phyloP scores from a whole-genome alignment of 2,329 filamentous ascomycete genomes.

The Penicillium fuscoglaucum region DNA sequence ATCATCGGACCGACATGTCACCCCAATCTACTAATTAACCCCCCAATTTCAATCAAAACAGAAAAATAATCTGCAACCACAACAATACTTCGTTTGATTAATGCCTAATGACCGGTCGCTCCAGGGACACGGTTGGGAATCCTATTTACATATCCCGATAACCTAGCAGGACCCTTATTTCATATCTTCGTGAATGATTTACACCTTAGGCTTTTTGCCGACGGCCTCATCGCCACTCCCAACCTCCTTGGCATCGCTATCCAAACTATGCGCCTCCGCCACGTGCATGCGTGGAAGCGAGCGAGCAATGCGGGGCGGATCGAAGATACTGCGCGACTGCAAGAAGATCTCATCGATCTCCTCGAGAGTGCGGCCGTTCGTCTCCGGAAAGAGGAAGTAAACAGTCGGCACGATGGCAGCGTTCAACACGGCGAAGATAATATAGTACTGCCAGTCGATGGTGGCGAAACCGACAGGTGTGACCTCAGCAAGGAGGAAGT shows the following conservation, averaged over 20 bases:
- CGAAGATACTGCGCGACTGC: constrained; percentile 32
- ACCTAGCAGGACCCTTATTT: neutral
- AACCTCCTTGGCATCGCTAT: neutral
- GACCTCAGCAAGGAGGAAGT: constrained; percentile 21
- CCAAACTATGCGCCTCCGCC: neutral
- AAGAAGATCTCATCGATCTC: constrained; percentile 45
- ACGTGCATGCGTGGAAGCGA: neutral
- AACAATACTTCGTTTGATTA: neutral
- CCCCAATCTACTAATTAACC: neutral
- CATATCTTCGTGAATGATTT: neutral
- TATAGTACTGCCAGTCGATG: constrained; percentile 19
- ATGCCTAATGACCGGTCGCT: neutral
- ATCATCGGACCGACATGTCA: neutral
- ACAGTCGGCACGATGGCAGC: constrained; percentile 35
- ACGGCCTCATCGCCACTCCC: neutral
- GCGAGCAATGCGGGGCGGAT: constrained; percentile 28
- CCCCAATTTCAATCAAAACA: neutral
- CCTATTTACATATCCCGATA: neutral
- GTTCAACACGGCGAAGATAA: constrained; percentile 42
- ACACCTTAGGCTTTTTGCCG: neutral
- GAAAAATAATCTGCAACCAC: neutral
- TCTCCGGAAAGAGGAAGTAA: constrained; percentile 45
- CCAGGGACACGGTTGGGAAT: neutral
- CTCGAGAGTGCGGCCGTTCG: constrained; percentile 41
- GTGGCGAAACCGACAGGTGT: constrained; percentile 16